Base-by-base conservation (phyloP, 495 filamentous ascomycete genomes). In the Penicillium salamii region DNA sequence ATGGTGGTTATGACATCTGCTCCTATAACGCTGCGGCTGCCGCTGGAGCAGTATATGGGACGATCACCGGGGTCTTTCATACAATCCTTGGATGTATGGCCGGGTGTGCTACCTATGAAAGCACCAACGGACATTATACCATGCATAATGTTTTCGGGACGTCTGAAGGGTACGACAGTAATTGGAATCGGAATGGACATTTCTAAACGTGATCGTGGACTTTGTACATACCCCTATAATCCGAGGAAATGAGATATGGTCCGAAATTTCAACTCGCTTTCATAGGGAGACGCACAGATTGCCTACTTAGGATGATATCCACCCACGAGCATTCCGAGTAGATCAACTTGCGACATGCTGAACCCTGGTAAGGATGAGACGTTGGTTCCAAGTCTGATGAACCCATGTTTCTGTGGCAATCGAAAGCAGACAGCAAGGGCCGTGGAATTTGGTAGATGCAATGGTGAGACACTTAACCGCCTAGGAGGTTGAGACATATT, bases 21-120 rank as follows among this genome's bases (percentile, higher is more conserved):
- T 38, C 50, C 12, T 57, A 53, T 23, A 53, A 53, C n/a, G 50
- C 53, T 17, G 54, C 54, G 1, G 54, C 54, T 19, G 54, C 54
- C 6, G 54, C 54, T 9, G 54, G 50, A 31, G 50, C 50, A 3
- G 54, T 57, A 2, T 57, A 57, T 24, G 54, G 54, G 5, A 40
- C 26, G 5, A 49, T 57, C 5, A 49, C 50, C 1, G 54, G 54
- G 0, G 31, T 57, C 23, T 57, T 57, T 31, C 54, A 49, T 14
- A 49, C 41, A 0, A 14, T 53, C 15, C 24, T 57, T 33, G 45
- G 54, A 1, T 57, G 54, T 17, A 35, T 57, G 13, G 45, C 50
- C 15, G 45, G 45, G 3, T 3, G 15, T 1, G 31, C 44, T 14
- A 1, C 1, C 1, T 40, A 28, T 14, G 24, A 38, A 4, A 53